Evolutionary conservation across 305 asterid genomes (phyloP).

Genomic region (Petunia hybrid): DNA sequence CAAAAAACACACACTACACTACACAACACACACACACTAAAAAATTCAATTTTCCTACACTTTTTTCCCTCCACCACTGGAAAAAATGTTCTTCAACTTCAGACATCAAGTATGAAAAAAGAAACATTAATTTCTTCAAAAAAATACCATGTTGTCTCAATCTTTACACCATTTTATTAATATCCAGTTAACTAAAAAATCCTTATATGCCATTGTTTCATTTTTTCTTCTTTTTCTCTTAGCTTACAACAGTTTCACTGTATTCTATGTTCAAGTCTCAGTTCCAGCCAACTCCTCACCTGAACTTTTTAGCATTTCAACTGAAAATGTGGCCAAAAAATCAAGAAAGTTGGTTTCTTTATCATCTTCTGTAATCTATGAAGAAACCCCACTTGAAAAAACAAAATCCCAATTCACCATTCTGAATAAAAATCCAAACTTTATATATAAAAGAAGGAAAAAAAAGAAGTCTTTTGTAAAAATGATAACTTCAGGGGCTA

Average conservation of each 20-base stretch:
- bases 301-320: constrained; percentile 46
- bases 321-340: constrained; percentile 52
- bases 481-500: constrained; percentile 40
- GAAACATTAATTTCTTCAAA: constrained; percentile 32
- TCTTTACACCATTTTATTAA: constrained; percentile 36
- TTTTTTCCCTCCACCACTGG: constrained; percentile 43
- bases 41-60: constrained; percentile 42
- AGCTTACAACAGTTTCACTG: constrained; percentile 63
- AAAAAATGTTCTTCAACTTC: constrained; percentile 35
- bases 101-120: constrained; percentile 42
- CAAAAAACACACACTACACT: constrained; percentile 11
- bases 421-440: constrained; percentile 50
- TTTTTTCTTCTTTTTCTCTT: constrained; percentile 61
- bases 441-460: constrained; percentile 42
- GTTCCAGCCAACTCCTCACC: constrained; percentile 49
- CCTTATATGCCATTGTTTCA: constrained; percentile 61
- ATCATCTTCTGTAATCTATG: constrained; percentile 41
- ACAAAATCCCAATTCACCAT: constrained; percentile 47
- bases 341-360: constrained; percentile 50
- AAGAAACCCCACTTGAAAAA: constrained; percentile 43
- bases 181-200: constrained; percentile 47
- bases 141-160: constrained; percentile 48
- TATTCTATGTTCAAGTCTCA: constrained; percentile 62
- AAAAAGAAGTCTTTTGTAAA: constrained; percentile 44
- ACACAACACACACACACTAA: constrained; percentile 30